Evolutionary conservation across 2,329 filamentous ascomycete genomes (phyloP).

Genomic region (Dactylonectria estremocensis): DNA sequence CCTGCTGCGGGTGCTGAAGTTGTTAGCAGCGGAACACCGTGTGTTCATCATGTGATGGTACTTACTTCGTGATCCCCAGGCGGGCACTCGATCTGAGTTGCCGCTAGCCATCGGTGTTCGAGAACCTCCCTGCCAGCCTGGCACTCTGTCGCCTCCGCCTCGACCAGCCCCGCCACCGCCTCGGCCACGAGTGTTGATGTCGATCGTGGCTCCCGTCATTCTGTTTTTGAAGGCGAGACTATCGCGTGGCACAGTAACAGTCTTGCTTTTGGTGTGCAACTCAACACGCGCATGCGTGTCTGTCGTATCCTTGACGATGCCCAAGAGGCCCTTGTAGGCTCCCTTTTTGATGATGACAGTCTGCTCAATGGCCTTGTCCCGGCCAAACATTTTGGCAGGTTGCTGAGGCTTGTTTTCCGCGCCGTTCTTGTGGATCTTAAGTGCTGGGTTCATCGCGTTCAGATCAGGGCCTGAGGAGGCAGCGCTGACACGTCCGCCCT

Average conservation of each 20-base stretch:
- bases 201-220: constrained; percentile 83
- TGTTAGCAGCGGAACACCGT: constrained; percentile 43
- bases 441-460: constrained; percentile 91
- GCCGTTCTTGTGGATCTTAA: constrained; percentile 78
- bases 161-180: constrained; percentile 61
- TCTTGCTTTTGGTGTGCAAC: constrained; percentile 94
- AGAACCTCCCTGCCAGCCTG: constrained; percentile 75
- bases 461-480: constrained; percentile 80
- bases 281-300: constrained; percentile 90
- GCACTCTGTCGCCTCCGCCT: constrained; percentile 63
- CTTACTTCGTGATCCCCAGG: constrained; percentile 81
- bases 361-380: constrained; percentile 90
- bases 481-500: constrained; percentile 84
- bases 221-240: constrained; percentile 90
- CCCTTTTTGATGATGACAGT: constrained; percentile 92
- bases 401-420: constrained; percentile 65
- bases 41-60: constrained; percentile 41
- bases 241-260: constrained; percentile 86
- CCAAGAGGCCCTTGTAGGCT: constrained; percentile 91
- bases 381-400: constrained; percentile 83
- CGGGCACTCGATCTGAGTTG: constrained; percentile 79
- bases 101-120: constrained; percentile 77
- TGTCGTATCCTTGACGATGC: constrained; percentile 95
- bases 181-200: constrained; percentile 72
- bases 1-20: constrained; percentile 69